Base-by-base conservation (phyloP, 768 basidiomycete genomes). In the Inosperma sp. region DNA sequence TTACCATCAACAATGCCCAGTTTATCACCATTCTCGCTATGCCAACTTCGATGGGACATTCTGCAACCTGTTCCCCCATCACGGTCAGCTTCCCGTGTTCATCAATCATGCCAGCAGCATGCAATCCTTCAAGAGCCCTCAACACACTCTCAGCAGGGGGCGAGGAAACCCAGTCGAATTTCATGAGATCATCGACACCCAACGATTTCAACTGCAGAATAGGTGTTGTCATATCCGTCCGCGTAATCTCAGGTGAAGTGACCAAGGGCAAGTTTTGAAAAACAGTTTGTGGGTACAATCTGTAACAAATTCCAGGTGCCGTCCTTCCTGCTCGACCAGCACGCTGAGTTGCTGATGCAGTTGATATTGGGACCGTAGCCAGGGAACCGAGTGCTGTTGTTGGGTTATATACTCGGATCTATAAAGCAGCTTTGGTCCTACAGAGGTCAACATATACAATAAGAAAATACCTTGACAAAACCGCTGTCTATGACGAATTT, bases 281-380 rank as follows among this genome's bases (percentile, higher is more conserved):
- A 10, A 72, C 71, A 1, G 81, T 72, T 43, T 79, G 69, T 0
- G 93, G 78, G 69, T 94, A 99, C 12, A 99, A 78, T 27, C 96
- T 81, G 64, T 94, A 96, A 64, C 93, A 96, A 56, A 94, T 76
- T 2, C 96, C 96, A 4, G 91, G 75, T 1, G 93, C 84, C 0
- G 95, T 97, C 39, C 96, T 83, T 21, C 96, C 96, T 7, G 96
- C 95, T 48, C 96, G 83, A 23, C 96, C 96, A 12, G 94, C 88
- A 30, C 96, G 80, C 67, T 99, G 96, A 1, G 82, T 88, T 2
- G 93, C 90, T 7, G 93, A 96, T 5, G 95, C 92, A 48, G 81
- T 70, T 5, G 94, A 97, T 29, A 84, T 81, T 1, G 94, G 88
- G 4, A 92, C 82, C 2, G 85, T 86, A 6, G 84, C 78, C 4